Percentiles rank a stretch among this genome's conserved stretches.
Conservation (phyloP, 139 green algal genomes). For the Auxenochlorella pyrenoidosa region DNA sequence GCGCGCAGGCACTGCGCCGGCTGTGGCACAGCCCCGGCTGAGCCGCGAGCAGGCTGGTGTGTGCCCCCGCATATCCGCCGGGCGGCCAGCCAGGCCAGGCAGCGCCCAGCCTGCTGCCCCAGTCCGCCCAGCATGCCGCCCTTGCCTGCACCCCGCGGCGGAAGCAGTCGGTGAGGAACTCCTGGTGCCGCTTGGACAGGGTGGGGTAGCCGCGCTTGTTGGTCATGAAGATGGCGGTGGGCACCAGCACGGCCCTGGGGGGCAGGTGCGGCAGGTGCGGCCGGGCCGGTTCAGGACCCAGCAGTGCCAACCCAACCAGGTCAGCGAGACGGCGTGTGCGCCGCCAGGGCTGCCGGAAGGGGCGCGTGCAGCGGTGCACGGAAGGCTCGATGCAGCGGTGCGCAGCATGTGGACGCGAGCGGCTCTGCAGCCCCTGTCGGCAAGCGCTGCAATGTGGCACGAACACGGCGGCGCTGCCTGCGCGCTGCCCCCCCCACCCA, state of each 20-base stretch:
- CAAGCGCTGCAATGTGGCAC: not conserved
- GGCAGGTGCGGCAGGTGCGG: not conserved
- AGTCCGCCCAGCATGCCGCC: not conserved
- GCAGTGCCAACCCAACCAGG: too few species aligned
- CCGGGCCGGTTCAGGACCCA: not conserved
- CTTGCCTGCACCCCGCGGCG: slow-evolving; percentile 35
- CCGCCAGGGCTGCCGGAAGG: too few species aligned
- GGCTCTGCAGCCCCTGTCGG: too few species aligned
- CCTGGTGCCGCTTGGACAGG: slow-evolving; percentile 84
- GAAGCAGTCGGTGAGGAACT: slow-evolving; percentile 62
- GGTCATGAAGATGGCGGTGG: slow-evolving; percentile 76
- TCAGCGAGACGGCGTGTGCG: too few species aligned
- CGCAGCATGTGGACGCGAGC: not conserved
- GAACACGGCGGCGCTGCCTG: too few species aligned
- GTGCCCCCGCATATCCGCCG: too few species aligned
- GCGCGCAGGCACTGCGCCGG: too few species aligned
- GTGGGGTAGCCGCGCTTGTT: slow-evolving; percentile 92
- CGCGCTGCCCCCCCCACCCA: too few species aligned
- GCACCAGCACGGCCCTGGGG: slow-evolving; percentile 76
- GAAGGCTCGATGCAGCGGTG: too few species aligned
- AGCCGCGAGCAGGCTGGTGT: too few species aligned
- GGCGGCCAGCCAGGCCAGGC: not conserved
- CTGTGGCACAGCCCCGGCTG: not conserved
- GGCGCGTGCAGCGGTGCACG: too few species aligned
- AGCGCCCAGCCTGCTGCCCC: not conserved